Base-by-base conservation (phyloP, 1,284 basidiomycete species). In the Cryptococcus jaspeensis region DNA sequence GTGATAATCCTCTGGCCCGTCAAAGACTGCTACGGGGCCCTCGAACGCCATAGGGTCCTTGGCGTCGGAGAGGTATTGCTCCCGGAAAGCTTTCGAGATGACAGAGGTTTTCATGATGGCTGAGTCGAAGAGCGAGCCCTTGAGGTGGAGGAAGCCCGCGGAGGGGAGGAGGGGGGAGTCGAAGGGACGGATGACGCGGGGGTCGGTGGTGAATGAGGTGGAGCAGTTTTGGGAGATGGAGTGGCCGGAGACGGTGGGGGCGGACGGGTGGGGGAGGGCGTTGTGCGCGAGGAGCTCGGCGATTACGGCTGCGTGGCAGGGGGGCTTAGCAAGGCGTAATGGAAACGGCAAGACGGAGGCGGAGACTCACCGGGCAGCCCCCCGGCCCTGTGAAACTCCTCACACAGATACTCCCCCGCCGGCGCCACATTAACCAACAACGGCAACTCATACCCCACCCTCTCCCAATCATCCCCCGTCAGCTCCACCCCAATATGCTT, bases 31-130 rank as follows among this genome's bases (percentile, higher is more conserved):
- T 1, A 76, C 73, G 8, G 76, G 75, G 15, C 76, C 76, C 57
- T 78, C 73, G 60, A 78, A 78, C 9, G 76, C 76, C 67, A 71
- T 73, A 2, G 75, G 74, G 54, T 76, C 75, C 8, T 70, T 11
- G 74, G 74, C 53, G 76, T 69, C 18, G n/a, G 67, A 69, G 12
- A 78, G 62, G 66, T 71, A 78, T 54, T 74, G 73, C 37, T 73
- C 61, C 9, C 63, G 52, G 62, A 76, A 78, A 7, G 60, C 60
- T 16, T 62, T 55, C 9, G 63, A 67, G 62, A 78, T 78, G 50
- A 78, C 76, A 5, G 73, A 76, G 6, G 74, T 76, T 63, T 78
- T 78, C 76, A 78, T 78, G 65, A 78, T 78, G 9, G 74, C 76
- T 45, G 68, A 71, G 64, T 78, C 72, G 68, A 78, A 78, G 8